Evolutionary conservation across 1,284 basidiomycete genomes (phyloP).

Genomic region (Tylopilus orsonianus): DNA sequence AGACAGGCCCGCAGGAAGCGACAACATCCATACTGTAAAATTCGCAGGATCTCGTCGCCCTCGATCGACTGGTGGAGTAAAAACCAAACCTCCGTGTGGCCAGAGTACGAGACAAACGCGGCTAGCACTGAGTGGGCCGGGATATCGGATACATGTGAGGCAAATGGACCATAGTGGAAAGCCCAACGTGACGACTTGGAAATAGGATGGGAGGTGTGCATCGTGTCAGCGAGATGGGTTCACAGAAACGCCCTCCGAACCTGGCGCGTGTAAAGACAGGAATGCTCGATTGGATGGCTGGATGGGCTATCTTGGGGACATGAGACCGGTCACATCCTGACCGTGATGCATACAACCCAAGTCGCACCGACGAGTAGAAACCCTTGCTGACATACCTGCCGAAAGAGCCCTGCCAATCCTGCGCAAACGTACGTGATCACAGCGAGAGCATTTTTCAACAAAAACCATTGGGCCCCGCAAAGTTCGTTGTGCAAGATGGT

Average conservation of each 20-base stretch:
- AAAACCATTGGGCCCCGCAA: constrained; percentile 8
- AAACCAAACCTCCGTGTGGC: constrained; percentile 25
- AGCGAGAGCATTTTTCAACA: constrained; percentile 22
- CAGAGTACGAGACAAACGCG: constrained; percentile 19
- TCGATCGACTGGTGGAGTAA: constrained; percentile 16
- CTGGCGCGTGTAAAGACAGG: constrained; percentile 32
- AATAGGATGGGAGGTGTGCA: constrained; percentile 34
- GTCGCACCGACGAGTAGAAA: background rate
- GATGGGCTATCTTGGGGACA: constrained; percentile 6
- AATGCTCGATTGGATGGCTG: constrained; percentile 24
- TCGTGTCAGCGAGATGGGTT: constrained; percentile 29
- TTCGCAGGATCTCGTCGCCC: constrained; percentile 29
- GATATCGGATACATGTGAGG: constrained; percentile 22
- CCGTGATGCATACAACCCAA: background rate
- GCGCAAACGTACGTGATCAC: constrained; percentile 22
- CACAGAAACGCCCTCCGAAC: constrained; percentile 38
- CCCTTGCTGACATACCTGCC: constrained; percentile 13
- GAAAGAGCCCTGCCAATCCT: constrained; percentile 19
- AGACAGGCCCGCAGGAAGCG: too few relatives aligned
- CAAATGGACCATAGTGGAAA: constrained; percentile 29
- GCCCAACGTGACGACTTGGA: constrained; percentile 14
- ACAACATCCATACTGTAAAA: constrained; percentile 27
- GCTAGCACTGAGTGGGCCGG: constrained; percentile 12
- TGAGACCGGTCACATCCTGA: constrained; percentile 33
- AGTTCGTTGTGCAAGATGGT: constrained; percentile 28